Evolutionary conservation across 306 rosid species (phyloP), one percentile per base, ranked within the genome.

Genomic region (Mimosa pudica): DNA sequence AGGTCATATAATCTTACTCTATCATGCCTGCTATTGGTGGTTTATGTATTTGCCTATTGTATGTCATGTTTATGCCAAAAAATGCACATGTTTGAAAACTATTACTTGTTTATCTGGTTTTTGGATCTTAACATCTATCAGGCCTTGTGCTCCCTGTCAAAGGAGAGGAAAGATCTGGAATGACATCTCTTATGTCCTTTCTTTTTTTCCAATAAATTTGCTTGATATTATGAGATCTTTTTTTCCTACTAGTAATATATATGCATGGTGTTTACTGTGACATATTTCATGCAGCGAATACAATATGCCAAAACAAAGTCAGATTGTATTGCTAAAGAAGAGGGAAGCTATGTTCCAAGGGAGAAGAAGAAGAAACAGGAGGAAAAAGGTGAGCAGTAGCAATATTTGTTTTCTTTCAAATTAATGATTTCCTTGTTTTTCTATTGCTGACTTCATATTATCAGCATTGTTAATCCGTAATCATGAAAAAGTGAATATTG

Each of bases 351-450:
- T 83, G 96, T 90, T 84, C 98, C 98, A 55, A 92, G 97, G 82
- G 98, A 95, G 20, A 95, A 95, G 98, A 92, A 95, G 76, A 95
- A 87, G 96, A 95, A 93, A 89, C 98, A 83, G 82, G 99, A 93
- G 80, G 99, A 95, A 84, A 95, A 93, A 90, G 98, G 99, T 95
- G 71, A 88, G 47, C 20, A n/a, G 49, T 48, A 44, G 52, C 82
- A 57, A 41, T 75, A 77, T 84, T 7, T 66, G 57, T 7, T 46
- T 44, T 33, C 18, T 70, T 11, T 70, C 13, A 36, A 47, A 14
- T 44, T 32, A 36, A 3, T 46, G 1, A 58, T 30, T 69, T 68
- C n/a, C 74, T 20, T 5, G n/a, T 76, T 54, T 78, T 20, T 58
- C 46, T 48, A 30, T 76, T 55, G 69, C 67, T 51, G 55, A 4